Conservation (phyloP, 768 basidiomycete genomes). For the Hydnum rufescens region DNA sequence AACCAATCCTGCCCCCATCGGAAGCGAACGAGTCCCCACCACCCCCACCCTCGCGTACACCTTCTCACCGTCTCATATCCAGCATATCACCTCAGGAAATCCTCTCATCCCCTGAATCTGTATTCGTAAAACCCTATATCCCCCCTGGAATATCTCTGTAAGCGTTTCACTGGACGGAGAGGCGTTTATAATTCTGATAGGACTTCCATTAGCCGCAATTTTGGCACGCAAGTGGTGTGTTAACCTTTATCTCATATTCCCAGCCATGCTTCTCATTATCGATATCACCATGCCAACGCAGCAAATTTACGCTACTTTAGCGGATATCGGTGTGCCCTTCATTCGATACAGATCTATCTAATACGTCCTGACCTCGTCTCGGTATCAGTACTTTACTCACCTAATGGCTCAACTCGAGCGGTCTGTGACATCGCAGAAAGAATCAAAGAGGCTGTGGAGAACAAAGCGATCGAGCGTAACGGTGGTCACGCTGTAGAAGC, state of each 20-base stretch:
- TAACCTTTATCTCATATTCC: neutral
- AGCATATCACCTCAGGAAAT: conserved; percentile 19
- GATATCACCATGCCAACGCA: conserved; percentile 14
- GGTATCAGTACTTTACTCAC: conserved; percentile 39
- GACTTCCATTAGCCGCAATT: conserved; percentile 33
- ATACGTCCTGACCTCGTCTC: neutral
- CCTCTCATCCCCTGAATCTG: conserved; percentile 23
- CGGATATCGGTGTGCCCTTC: conserved; percentile 42
- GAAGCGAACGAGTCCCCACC: conserved; percentile 7
- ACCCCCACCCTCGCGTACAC: conserved; percentile 5
- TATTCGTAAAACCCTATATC: conserved; percentile 50
- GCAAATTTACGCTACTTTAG: conserved; percentile 76
- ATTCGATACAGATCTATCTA: neutral
- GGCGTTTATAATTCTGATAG: neutral
- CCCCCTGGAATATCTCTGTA: conserved; percentile 36
- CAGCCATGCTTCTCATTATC: neutral
- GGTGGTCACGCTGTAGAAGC: neutral
- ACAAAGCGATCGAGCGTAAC: conserved; percentile 29
- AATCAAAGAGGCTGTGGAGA: conserved; percentile 41
- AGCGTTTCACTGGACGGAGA: conserved; percentile 5
- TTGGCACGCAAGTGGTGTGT: conserved; percentile 76
- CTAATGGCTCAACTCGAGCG: conserved; percentile 34
- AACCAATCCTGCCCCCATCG: conserved; percentile 6
- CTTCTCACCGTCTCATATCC: conserved; percentile 16
- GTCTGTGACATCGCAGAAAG: conserved; percentile 42